These are phyloP conservation scores for Botryotinia globosa DNA, from an alignment of 2,329 filamentous ascomycete species.

Conservation along the genomic window DNA sequence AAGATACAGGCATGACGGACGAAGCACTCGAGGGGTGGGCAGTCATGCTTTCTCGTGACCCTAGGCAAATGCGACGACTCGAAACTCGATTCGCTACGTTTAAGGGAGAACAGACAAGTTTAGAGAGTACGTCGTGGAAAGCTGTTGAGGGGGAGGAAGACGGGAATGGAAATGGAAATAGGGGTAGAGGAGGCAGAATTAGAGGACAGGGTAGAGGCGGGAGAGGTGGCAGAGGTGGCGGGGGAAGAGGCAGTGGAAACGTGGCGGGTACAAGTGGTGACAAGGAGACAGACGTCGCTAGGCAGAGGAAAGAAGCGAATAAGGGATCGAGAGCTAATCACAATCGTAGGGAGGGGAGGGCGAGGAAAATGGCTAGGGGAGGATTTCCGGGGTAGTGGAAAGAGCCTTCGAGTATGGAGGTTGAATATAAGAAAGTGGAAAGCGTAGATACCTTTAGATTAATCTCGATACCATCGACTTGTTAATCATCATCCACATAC, in stretches of 20 bases:
- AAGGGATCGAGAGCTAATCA: slow-evolving; percentile 84
- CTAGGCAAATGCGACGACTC: slow-evolving; percentile 63
- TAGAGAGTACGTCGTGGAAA: slow-evolving; percentile 66
- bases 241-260: slow-evolving; percentile 55
- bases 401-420: neutral
- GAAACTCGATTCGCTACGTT: slow-evolving; percentile 69
- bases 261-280: slow-evolving; percentile 65
- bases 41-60: slow-evolving; percentile 75
- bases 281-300: slow-evolving; percentile 67
- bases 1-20: slow-evolving; percentile 84
- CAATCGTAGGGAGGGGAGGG: slow-evolving; percentile 70
- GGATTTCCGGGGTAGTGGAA: slow-evolving; percentile 40
- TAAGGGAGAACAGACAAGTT: slow-evolving; percentile 60
- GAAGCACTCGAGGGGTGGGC: slow-evolving; percentile 94
- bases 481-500: too few species aligned
- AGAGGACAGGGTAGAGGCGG: slow-evolving; percentile 48
- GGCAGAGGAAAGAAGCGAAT: slow-evolving; percentile 75
- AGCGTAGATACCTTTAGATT: neutral
- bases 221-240: slow-evolving; percentile 47
- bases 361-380: slow-evolving; percentile 62
- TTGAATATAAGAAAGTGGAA: neutral
- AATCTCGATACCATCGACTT: neutral
- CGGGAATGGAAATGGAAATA: slow-evolving; percentile 33
- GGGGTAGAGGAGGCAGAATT: slow-evolving; percentile 47
- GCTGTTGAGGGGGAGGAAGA: slow-evolving; percentile 51